Base-by-base conservation (phyloP, 2,329 filamentous ascomycete genomes). In the Penicillium sp. region DNA sequence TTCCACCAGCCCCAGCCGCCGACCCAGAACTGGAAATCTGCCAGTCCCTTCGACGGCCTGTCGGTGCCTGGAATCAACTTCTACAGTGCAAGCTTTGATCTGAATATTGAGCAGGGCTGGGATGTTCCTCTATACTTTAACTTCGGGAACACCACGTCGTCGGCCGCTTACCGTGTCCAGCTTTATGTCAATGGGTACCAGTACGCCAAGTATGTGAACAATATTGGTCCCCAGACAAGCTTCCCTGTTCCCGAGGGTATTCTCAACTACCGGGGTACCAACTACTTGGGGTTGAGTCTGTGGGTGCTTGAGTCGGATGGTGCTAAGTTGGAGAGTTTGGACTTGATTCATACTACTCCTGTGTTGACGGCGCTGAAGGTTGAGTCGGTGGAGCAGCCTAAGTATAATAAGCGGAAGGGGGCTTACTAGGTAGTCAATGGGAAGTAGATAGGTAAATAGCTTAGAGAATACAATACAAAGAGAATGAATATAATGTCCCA, bases 171-270 rank as follows among this genome's bases (percentile, higher is more conserved):
- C 60, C 79, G 88, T 19, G 84, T 79, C 1, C 82, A 88, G 64
- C 73, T 92, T 7, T 92, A 83, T 66, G 85, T 92, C 44, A 92
- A 92, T 65, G 89, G 89, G 1, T 92, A 86, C 72, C 88, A 92
- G 70, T 91, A 86, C 61, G 85, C 84, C 2, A 86, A 87, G 68
- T 87, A 82, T 60, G 72, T 75, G n/a, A 86, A 84, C 67, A 87
- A 91, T 61, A 79, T 92, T n/a, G 90, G 90, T 0, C 90, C 90
- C 1, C 89, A 93, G 75, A 84, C 81, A 0, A 78, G 72, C 2
- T 92, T 87, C 68, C 88, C 88, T 1, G 88, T 92, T 0, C 89
- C 89, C 0, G 83, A 91, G 74, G 88, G 88, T 23, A 83, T 92
- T 23, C 75, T 91, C 50, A 82, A 92, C 68, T 89, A 91, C 70